Conservation (phyloP, 1,284 basidiomycete species). For the Tilletia walkeri region DNA sequence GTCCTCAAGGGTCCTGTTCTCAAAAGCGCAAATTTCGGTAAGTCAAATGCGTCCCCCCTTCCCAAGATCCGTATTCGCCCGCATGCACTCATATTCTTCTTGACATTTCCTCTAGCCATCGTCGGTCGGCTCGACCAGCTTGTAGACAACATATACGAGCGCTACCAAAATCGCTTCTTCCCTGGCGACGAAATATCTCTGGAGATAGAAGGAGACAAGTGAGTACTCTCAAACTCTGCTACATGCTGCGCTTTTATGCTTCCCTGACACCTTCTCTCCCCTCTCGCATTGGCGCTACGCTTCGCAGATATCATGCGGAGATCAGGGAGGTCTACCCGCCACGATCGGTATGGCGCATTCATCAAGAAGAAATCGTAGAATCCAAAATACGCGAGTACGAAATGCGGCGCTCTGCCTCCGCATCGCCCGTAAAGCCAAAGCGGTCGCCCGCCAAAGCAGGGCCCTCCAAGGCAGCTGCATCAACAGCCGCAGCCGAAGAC, state of each 20-base stretch:
- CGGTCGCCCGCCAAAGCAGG: constrained; percentile 8
- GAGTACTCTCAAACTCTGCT: constrained; percentile 19
- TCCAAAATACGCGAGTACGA: constrained; percentile 7
- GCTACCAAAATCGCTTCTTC: constrained; percentile 93
- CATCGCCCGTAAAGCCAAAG: not conserved
- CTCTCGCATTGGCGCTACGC: not conserved
- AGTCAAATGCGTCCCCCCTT: constrained; percentile 56
- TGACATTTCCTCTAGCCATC: constrained; percentile 66
- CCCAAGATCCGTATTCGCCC: not conserved
- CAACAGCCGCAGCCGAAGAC: not conserved
- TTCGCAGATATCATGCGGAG: constrained; percentile 70
- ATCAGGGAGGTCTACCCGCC: constrained; percentile 74
- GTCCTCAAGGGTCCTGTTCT: constrained; percentile 87
- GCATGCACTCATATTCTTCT: constrained; percentile 1
- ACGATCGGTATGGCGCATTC: constrained; percentile 57
- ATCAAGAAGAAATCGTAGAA: constrained; percentile 15
- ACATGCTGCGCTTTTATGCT: not conserved
- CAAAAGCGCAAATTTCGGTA: constrained; percentile 90
- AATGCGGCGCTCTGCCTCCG: not conserved
- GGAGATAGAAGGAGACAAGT: constrained; percentile 53
- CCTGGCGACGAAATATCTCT: constrained; percentile 65
- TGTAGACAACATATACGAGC: constrained; percentile 88
- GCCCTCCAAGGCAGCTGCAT: not conserved
- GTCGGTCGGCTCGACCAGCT: constrained; percentile 91
- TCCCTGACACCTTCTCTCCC: not conserved